Percentiles rank a stretch among this genome's conserved stretches.
Conservation (phyloP, 345 rosid species). For the Garcia nutans region DNA sequence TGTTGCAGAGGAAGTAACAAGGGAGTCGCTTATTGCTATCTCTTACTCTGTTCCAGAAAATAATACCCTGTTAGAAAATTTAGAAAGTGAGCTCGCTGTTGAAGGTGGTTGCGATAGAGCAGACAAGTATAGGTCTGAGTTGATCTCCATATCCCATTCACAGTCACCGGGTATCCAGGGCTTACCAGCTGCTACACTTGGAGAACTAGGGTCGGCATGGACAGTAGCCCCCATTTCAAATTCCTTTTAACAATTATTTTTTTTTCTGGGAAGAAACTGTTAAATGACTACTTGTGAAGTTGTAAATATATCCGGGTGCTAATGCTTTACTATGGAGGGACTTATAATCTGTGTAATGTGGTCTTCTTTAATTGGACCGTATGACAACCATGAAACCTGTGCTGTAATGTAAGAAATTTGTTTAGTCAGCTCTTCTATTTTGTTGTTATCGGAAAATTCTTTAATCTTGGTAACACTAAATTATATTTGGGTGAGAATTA, state of each 20-base stretch:
- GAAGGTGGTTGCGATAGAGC: slow-evolving; percentile 22
- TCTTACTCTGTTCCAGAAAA: slow-evolving; percentile 27
- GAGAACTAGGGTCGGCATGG: background rate
- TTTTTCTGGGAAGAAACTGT: background rate
- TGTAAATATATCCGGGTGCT: background rate
- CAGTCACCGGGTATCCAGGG: slow-evolving; percentile 14
- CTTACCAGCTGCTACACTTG: slow-evolving; percentile 1
- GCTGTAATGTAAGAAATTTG: too few species aligned
- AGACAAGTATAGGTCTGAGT: slow-evolving; percentile 29
- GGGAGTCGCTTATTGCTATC: slow-evolving; percentile 33
- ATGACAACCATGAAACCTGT: too few species aligned
- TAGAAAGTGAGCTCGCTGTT: background rate
- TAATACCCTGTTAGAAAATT: background rate
- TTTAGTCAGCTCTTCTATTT: too few species aligned
- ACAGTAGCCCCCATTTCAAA: background rate
- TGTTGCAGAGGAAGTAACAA: slow-evolving; percentile 19
- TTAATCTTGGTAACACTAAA: too few species aligned
- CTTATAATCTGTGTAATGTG: background rate
- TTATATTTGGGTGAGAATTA: too few species aligned
- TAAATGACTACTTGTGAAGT: background rate
- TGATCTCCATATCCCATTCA: slow-evolving; percentile 27
- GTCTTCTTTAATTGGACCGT: background rate
- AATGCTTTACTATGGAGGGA: background rate
- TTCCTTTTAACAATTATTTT: background rate
- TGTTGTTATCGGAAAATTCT: too few species aligned